A percentile compares a stretch with the other conserved stretches of the same genome.
Conservation (phyloP, 1,284 basidiomycete species). For the Fomitopsis schrenkii region DNA sequence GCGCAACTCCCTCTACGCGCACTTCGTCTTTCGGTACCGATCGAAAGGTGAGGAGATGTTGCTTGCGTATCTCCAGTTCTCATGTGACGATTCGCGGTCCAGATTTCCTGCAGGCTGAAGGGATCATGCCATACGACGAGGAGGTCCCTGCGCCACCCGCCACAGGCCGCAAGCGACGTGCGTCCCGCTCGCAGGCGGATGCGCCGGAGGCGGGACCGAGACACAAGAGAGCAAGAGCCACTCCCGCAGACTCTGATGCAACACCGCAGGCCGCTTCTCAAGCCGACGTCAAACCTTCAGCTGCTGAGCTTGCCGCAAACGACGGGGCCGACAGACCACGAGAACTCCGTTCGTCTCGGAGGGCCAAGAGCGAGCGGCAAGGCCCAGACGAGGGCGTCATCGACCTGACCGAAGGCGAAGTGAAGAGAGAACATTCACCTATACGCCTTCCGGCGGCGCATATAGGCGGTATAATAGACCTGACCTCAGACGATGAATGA, state of each 20-base stretch:
- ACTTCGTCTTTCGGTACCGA: slow-evolving; percentile 9
- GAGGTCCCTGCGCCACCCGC: background rate
- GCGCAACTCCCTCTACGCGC: background rate
- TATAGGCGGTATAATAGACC: background rate
- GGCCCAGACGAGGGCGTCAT: background rate
- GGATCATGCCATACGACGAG: background rate
- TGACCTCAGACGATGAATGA: background rate
- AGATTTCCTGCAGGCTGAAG: slow-evolving; percentile 5
- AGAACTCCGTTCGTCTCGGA: background rate
- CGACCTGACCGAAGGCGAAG: background rate
- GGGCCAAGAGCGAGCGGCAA: background rate
- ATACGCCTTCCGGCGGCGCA: background rate
- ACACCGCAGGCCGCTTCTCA: background rate
- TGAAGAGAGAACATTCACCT: background rate
- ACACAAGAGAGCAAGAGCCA: background rate
- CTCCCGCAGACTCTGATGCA: background rate
- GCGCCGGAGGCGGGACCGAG: background rate
- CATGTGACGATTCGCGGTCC: background rate
- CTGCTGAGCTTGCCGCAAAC: background rate
- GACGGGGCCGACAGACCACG: background rate
- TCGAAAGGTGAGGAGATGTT: slow-evolving; percentile 1
- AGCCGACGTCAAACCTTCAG: background rate
- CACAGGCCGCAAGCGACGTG: background rate
- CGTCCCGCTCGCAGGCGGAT: background rate
- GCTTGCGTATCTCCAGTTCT: background rate